Evolutionary conservation across 2,329 filamentous ascomycete genomes (phyloP).

Genomic region (Periconia digitata): DNA sequence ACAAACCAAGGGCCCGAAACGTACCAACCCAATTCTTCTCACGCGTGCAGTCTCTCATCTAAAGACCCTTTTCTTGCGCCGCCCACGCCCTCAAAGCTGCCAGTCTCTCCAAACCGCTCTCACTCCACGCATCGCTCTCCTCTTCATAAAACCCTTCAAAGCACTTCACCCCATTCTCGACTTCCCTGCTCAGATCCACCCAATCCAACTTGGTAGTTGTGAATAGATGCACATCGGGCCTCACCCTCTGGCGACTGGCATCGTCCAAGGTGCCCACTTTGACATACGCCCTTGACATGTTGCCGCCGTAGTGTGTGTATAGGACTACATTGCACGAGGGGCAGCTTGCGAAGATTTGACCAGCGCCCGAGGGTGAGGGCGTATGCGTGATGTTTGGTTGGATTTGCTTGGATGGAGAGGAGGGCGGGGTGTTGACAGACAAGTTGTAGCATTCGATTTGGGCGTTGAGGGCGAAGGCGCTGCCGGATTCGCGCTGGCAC

Average conservation of each 20-base stretch:
- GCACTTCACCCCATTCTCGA: constrained; percentile 26
- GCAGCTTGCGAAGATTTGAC: constrained; percentile 48
- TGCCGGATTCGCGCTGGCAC: constrained; percentile 52
- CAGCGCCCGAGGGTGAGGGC: constrained; percentile 45
- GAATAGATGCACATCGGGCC: constrained; percentile 53
- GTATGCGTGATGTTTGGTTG: constrained; percentile 34
- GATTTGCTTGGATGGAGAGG: constrained; percentile 23
- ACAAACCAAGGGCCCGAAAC: no score
- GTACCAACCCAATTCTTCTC: not conserved
- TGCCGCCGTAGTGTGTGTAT: constrained; percentile 47
- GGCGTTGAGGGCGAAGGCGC: constrained; percentile 45
- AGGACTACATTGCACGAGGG: constrained; percentile 44
- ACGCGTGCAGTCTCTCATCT: not conserved
- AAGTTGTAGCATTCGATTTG: constrained; percentile 46
- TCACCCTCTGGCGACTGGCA: constrained; percentile 32
- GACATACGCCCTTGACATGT: constrained; percentile 34
- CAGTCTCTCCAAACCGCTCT: constrained; percentile 15
- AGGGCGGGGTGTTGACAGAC: no score
- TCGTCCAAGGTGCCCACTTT: constrained; percentile 51
- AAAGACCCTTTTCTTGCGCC: not conserved
- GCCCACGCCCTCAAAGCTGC: constrained; percentile 5
- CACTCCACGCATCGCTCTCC: constrained; percentile 18
- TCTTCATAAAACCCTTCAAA: constrained; percentile 17
- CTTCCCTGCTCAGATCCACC: constrained; percentile 42
- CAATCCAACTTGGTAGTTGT: constrained; percentile 44